Conservation (phyloP, 2,329 filamentous ascomycete genomes). For the Laburnicola sp. region DNA sequence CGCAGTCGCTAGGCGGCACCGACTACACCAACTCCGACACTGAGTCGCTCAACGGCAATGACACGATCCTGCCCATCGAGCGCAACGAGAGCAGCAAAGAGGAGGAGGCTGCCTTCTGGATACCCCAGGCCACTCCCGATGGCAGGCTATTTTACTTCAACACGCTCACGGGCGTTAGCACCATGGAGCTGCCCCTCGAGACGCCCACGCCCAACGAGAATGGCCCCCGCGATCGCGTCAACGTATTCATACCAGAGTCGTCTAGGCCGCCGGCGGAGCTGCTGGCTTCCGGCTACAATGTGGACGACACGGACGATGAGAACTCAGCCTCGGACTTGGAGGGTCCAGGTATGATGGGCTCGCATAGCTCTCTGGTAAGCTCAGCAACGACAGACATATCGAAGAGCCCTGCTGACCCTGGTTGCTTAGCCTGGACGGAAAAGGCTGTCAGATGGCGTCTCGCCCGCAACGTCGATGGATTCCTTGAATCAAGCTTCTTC, state of each 20-base stretch:
- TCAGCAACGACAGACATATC: slow-evolving; percentile 4
- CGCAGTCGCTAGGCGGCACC: slow-evolving; percentile 50
- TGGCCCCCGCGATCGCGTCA: slow-evolving; percentile 85
- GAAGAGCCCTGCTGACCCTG: slow-evolving; percentile 20
- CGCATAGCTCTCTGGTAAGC: slow-evolving; percentile 69
- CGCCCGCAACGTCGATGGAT: slow-evolving; percentile 87
- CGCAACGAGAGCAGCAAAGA: slow-evolving; percentile 66
- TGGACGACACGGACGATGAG: slow-evolving; percentile 89
- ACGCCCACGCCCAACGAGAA: slow-evolving; percentile 81
- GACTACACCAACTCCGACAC: slow-evolving; percentile 49
- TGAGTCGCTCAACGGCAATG: slow-evolving; percentile 48
- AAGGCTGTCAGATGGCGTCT: slow-evolving; percentile 69
- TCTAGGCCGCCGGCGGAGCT: slow-evolving; percentile 88
- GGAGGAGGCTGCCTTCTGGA: slow-evolving; percentile 95
- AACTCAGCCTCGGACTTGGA: slow-evolving; percentile 82
- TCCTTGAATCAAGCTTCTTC: slow-evolving; percentile 75
- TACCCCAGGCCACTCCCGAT: slow-evolving; percentile 92
- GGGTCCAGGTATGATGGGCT: slow-evolving; percentile 72
- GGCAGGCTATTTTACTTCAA: slow-evolving; percentile 97
- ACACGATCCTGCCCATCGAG: slow-evolving; percentile 65
- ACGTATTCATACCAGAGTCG: slow-evolving; percentile 84
- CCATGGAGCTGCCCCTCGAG: slow-evolving; percentile 91
- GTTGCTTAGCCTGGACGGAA: slow-evolving; percentile 50
- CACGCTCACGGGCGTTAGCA: slow-evolving; percentile 92
- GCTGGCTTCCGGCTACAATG: slow-evolving; percentile 79